A percentile compares a stretch with the other conserved stretches of the same genome.
Conservation (phyloP, 108 stramenopile species). For the Mayamaea pseudoterrestris region DNA sequence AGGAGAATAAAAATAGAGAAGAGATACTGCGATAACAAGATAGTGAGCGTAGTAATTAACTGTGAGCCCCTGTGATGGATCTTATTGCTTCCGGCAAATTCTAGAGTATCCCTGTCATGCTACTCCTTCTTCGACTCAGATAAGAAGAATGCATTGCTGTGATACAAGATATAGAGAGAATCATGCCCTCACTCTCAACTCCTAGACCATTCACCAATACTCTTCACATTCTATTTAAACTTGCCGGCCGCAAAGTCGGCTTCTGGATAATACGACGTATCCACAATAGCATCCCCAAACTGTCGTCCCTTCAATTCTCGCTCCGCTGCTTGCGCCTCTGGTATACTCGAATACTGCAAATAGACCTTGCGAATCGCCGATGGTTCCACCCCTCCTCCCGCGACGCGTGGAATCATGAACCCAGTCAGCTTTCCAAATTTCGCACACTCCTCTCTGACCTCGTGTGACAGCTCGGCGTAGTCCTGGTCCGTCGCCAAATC, state of each 20-base stretch:
- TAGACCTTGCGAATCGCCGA: slow-evolving; percentile 77
- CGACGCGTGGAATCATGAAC: slow-evolving; percentile 73
- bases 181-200: no score
- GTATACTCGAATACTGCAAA: slow-evolving; percentile 71
- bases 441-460: slow-evolving; percentile 70
- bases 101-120: no score
- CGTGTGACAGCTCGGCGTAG: slow-evolving; percentile 64
- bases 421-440: slow-evolving; percentile 69
- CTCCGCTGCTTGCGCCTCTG: slow-evolving; percentile 63
- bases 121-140: no score
- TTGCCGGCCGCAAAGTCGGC: slow-evolving; percentile 13
- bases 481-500: slow-evolving; percentile 83
- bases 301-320: slow-evolving; percentile 74
- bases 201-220: no score
- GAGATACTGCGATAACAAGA: no score
- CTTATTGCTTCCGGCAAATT: no score
- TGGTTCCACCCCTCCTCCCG: slow-evolving; percentile 30
- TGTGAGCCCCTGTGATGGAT: no score
- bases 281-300: slow-evolving; percentile 81
- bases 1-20: no score
- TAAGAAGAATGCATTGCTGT: no score
- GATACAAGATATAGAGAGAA: no score
- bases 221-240: slow-evolving; percentile 11
- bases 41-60: no score
- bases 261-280: slow-evolving; percentile 24